Evolutionary conservation across 148 eudicot genomes (phyloP).

Genomic region (Mesembryanthemum crystallinum): DNA sequence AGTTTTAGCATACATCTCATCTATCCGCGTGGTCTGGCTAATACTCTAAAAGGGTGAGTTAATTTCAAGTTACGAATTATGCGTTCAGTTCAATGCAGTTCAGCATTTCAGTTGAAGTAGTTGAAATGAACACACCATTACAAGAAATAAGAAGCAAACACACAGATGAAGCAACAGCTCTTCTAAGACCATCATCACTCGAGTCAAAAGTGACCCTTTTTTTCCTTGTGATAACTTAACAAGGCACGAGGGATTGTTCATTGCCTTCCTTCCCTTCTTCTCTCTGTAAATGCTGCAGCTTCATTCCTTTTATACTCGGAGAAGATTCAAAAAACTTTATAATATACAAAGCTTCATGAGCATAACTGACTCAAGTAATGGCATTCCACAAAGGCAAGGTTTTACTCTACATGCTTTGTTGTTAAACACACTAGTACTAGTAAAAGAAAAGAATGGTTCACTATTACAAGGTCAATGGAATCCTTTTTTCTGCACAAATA

Average conservation of each 20-base stretch:
- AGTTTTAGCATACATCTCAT: background rate
- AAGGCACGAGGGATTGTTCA: too few relatives aligned
- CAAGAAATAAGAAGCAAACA: too few relatives aligned
- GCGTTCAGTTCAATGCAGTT: too few relatives aligned
- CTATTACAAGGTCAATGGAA: constrained; percentile 19
- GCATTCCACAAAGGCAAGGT: background rate
- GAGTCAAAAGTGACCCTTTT: background rate
- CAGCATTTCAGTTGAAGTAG: too few relatives aligned
- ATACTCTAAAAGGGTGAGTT: too few relatives aligned
- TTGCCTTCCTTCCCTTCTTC: background rate
- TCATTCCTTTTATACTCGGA: background rate
- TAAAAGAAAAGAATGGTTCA: constrained; percentile 23
- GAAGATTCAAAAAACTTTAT: background rate
- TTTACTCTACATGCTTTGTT: constrained; percentile 9
- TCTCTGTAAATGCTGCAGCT: background rate
- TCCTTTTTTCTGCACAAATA: constrained; percentile 9
- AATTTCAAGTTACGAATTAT: too few relatives aligned
- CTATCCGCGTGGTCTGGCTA: too few relatives aligned
- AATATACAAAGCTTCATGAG: constrained; percentile 1
- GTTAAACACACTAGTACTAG: background rate
- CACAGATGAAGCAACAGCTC: too few relatives aligned
- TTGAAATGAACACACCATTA: too few relatives aligned
- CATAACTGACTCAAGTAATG: background rate
- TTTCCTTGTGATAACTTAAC: too few relatives aligned
- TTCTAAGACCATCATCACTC: background rate